A percentile compares a stretch with the other conserved stretches of the same genome.
These are phyloP conservation scores for Ascoidea rubescens DNA, from an alignment of 805 yeast species.

Conservation along the genomic window DNA sequence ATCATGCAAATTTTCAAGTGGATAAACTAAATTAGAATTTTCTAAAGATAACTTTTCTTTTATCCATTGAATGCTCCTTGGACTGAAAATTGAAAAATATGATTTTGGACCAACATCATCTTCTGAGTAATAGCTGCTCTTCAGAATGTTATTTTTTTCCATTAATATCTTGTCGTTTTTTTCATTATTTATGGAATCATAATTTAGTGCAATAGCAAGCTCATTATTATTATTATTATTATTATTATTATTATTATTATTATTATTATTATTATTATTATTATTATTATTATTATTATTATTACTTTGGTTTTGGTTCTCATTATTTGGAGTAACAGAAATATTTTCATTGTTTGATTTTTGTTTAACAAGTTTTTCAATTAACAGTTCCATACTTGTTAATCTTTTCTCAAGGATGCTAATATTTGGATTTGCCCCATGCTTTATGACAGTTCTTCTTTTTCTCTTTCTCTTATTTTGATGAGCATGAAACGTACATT, in stretches of 20 bases:
- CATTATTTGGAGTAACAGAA: not conserved
- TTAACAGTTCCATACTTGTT: not conserved
- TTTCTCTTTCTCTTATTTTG: constrained; percentile 90
- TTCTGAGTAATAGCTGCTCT: no score
- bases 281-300: no score
- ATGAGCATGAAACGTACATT: constrained; percentile 79
- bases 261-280: no score
- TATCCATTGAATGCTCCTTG: not conserved
- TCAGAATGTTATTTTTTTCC: not conserved
- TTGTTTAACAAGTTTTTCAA: no score
- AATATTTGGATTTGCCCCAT: not conserved
- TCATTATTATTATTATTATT: no score
- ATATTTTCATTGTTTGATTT: no score
- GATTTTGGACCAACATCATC: not conserved
- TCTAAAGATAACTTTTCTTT: not conserved
- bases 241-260: no score
- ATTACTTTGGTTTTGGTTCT: not conserved
- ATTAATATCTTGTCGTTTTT: not conserved
- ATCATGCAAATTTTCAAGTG: not conserved
- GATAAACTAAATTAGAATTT: not conserved
- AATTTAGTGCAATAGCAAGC: no score
- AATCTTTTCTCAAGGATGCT: not conserved
- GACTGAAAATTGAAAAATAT: not conserved
- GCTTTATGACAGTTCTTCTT: constrained; percentile 19
- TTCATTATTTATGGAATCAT: not conserved